Conservation (phyloP, 768 basidiomycete genomes). For the Hericium coralloides region DNA sequence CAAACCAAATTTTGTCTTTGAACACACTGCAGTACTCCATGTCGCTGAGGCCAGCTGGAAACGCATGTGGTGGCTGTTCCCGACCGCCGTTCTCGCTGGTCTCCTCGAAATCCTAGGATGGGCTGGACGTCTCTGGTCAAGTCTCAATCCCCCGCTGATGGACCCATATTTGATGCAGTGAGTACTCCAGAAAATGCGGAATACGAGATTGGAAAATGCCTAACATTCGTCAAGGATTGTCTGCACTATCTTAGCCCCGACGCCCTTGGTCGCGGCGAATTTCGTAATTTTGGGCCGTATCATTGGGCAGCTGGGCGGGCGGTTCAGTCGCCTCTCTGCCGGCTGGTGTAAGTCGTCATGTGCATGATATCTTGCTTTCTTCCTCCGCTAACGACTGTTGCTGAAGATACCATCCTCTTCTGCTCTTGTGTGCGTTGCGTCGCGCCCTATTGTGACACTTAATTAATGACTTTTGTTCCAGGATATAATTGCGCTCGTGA, state of each 20-base stretch:
- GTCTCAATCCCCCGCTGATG: background rate
- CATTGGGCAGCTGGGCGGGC: conserved; percentile 6
- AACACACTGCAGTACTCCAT: conserved; percentile 1
- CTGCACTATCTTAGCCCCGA: conserved; percentile 8
- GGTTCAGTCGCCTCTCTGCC: conserved; percentile 11
- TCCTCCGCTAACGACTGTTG: background rate
- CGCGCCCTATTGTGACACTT: background rate
- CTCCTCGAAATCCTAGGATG: conserved; percentile 8
- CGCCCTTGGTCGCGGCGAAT: conserved; percentile 12
- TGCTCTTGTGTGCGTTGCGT: conserved; percentile 5
- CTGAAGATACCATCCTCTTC: conserved; percentile 2
- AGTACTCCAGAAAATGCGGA: background rate
- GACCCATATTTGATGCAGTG: conserved; percentile 11
- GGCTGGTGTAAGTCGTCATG: conserved; percentile 5
- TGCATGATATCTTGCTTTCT: background rate
- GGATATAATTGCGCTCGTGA: conserved; percentile 8
- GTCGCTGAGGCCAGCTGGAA: conserved; percentile 15
- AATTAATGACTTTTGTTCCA: background rate
- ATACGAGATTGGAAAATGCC: background rate
- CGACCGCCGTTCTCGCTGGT: conserved; percentile 8
- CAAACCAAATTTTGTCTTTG: background rate
- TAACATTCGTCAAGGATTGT: background rate
- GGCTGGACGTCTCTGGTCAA: conserved; percentile 9
- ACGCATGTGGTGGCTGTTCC: conserved; percentile 19
- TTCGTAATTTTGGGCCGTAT: conserved; percentile 11